Evolutionary conservation across 1,284 basidiomycete genomes (phyloP), one percentile per base, ranked within the genome.

Genomic region (Heterobasidion parviporum): DNA sequence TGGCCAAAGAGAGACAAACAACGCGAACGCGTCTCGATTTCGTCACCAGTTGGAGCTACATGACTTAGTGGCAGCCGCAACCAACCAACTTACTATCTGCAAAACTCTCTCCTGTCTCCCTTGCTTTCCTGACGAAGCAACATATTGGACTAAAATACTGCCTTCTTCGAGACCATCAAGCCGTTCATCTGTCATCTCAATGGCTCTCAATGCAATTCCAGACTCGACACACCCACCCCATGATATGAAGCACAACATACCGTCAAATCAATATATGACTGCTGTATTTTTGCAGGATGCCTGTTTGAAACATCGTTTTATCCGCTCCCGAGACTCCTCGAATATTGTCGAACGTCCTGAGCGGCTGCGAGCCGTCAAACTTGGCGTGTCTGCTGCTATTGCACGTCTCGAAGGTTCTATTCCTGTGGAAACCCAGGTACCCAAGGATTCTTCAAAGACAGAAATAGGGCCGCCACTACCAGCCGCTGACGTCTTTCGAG

Each of bases 321-420:
- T 93, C 57, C 85, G 92, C 15, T 83, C 85, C 12, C 73, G 79
- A 55, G 85, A 92, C 63, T 76, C 77, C 1, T 89, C 87, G 0
- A 74, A 77, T 54, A 85, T 95, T 57, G 83, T 94, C 18, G 94
- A 97, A 67, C 79, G 91, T n/a, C 94, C 93, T 0, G 89, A 95
- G 68, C 82, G 94, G n/a, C 72, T 97, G 14, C 79, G 85, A 49
- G 92, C 93, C 0, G 82, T 95, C 49, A 83, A 86, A 57, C 64
- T 89, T 8, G 94, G 94, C 1, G 75, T 95, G 6, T 80, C 91
- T 1, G 87, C 87, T 3, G 89, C 88, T 0, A 76, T 89, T 32
- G 80, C 92, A 12, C 79, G 86, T 43, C 71, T 94, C 6, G 87
- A 91, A 63, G 75, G 77, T 54, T 53, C 43, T 10, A 53, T 55